Evolutionary conservation across 495 filamentous ascomycete genomes (phyloP).

Genomic region (Clavariopsis aquatica): DNA sequence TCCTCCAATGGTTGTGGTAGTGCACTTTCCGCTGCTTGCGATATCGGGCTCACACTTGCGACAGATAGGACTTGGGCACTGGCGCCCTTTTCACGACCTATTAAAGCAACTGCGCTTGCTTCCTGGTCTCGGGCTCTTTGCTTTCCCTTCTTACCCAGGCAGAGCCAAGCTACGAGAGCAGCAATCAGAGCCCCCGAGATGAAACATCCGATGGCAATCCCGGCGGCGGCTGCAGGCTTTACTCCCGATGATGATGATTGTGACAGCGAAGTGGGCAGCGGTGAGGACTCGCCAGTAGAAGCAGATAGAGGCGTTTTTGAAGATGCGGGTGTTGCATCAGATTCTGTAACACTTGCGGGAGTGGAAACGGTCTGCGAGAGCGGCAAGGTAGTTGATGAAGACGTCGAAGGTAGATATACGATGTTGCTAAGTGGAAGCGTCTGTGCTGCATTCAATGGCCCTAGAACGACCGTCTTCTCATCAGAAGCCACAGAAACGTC

Average conservation of each 20-base stretch:
- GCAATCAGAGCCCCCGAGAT: slow-evolving; percentile 30
- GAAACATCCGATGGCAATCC: slow-evolving; percentile 30
- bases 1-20: slow-evolving; percentile 43
- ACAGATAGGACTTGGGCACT: slow-evolving; percentile 8
- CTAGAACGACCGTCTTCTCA: too few species aligned
- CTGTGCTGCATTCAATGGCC: too few species aligned
- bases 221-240: slow-evolving; percentile 23
- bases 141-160: slow-evolving; percentile 6
- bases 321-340: too few species aligned
- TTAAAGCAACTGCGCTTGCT: slow-evolving; percentile 17
- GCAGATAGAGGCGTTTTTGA: neutral
- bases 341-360: neutral
- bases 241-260: slow-evolving; percentile 2
- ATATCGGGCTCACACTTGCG: slow-evolving; percentile 21
- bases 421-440: too few species aligned
- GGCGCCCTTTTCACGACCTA: slow-evolving; percentile 24
- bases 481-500: too few species aligned
- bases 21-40: slow-evolving; percentile 24
- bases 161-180: slow-evolving; percentile 26
- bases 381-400: neutral
- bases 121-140: slow-evolving; percentile 7
- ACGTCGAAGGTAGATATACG: neutral
- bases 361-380: neutral
- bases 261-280: neutral
- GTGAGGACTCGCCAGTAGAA: neutral